These are phyloP conservation scores for Lepidium didymum DNA, from an alignment of 345 rosid genomes.

Conservation along the genomic window DNA sequence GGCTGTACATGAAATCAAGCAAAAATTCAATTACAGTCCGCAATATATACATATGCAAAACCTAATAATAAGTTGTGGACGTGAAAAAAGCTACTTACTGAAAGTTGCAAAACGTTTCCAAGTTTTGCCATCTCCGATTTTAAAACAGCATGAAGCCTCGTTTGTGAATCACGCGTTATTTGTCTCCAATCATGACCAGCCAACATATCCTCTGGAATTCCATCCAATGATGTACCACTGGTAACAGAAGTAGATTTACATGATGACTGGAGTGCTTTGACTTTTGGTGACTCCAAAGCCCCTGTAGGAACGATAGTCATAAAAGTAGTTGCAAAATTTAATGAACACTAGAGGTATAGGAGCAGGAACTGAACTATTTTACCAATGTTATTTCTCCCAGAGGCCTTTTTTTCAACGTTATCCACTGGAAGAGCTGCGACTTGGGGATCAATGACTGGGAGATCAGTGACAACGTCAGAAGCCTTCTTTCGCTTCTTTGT, in stretches of 20 bases:
- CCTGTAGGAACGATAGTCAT: slow-evolving; percentile 40
- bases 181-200: slow-evolving; percentile 29
- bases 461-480: slow-evolving; percentile 27
- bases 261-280: slow-evolving; percentile 18
- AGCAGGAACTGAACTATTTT: slow-evolving; percentile 15
- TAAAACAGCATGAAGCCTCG: slow-evolving; percentile 50
- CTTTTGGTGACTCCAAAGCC: slow-evolving; percentile 24
- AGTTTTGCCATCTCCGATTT: slow-evolving; percentile 61
- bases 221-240: slow-evolving; percentile 1
- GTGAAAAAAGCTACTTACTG: slow-evolving; percentile 41
- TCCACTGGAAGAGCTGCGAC: slow-evolving; percentile 20
- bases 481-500: slow-evolving; percentile 53
- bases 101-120: slow-evolving; percentile 49
- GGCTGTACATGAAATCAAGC: slow-evolving; percentile 5
- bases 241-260: slow-evolving; percentile 18
- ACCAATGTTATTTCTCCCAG: slow-evolving; percentile 40
- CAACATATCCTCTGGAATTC: slow-evolving; percentile 29
- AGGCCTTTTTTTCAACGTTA: slow-evolving; percentile 21
- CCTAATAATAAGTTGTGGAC: slow-evolving; percentile 9
- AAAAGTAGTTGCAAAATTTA: slow-evolving; percentile 4
- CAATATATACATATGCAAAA: background rate
- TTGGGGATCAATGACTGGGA: slow-evolving; percentile 21
- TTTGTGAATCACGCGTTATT: slow-evolving; percentile 45
- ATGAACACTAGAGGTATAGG: background rate
- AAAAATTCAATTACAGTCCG: background rate